A percentile compares a stretch with the other conserved stretches of the same genome.
These are phyloP conservation scores for Hirschioporus abietinus DNA, from an alignment of 768 basidiomycete species.

Conservation along the genomic window DNA sequence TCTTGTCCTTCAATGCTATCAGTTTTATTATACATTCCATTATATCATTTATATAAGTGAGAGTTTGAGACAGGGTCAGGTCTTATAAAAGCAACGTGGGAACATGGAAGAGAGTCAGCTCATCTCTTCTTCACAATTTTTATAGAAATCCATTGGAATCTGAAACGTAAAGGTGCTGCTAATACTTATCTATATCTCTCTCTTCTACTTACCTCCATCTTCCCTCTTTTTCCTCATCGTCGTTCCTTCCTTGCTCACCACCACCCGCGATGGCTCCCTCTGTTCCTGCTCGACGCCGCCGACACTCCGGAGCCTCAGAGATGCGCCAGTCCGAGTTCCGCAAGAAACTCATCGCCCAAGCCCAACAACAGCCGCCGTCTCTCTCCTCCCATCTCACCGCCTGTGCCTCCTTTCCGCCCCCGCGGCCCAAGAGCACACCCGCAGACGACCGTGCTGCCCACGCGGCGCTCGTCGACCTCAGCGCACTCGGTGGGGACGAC, in stretches of 20 bases:
- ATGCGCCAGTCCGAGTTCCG: slow-evolving; percentile 8
- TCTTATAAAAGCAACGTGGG: not conserved
- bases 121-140: not conserved
- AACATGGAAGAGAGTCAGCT: not conserved
- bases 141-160: not conserved
- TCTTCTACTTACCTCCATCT: not conserved
- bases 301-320: slow-evolving; percentile 52
- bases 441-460: slow-evolving; percentile 49
- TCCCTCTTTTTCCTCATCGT: not conserved
- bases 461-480: slow-evolving; percentile 40
- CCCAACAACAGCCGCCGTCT: slow-evolving; percentile 28
- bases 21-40: too few species aligned
- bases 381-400: slow-evolving; percentile 17
- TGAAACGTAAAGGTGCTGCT: too few species aligned
- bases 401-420: slow-evolving; percentile 40
- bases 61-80: not conserved
- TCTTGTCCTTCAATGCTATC: too few species aligned
- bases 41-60: not conserved
- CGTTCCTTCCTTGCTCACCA: not conserved
- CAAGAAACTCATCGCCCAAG: slow-evolving; percentile 17
- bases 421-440: slow-evolving; percentile 72
- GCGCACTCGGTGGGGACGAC: slow-evolving; percentile 25
- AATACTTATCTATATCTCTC: not conserved
- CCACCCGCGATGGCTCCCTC: slow-evolving; percentile 3
- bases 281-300: slow-evolving; percentile 41